phyloP scores from a whole-genome alignment of 2,329 filamentous ascomycete genomes.

The Rhinocladiella mackenziei region DNA sequence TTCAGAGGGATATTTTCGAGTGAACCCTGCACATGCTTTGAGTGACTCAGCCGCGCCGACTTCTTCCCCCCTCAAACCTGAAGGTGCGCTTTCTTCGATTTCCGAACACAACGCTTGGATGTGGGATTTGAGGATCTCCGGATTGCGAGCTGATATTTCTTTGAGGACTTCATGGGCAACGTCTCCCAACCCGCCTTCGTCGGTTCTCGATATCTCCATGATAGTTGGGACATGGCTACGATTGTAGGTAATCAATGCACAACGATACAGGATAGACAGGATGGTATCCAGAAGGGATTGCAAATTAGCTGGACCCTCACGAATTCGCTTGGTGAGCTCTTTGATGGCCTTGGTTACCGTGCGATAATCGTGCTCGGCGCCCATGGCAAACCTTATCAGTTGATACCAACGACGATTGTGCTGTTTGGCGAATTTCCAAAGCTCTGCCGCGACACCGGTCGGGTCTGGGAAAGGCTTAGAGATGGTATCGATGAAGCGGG shows the following conservation, averaged over 20 bases:
- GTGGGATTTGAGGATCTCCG: conserved; percentile 87
- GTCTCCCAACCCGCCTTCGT: conserved; percentile 71
- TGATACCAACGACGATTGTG: conserved; percentile 89
- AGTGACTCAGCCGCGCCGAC: conserved; percentile 78
- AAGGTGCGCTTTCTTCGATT: conserved; percentile 75
- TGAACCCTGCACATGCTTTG: conserved; percentile 90
- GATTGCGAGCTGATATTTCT: conserved; percentile 84
- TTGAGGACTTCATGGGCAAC: conserved; percentile 85
- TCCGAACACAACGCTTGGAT: conserved; percentile 87
- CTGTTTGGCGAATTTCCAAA: conserved; percentile 85
- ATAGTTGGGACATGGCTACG: conserved; percentile 88
- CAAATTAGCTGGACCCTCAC: conserved; percentile 54
- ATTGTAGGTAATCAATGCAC: conserved; percentile 84
- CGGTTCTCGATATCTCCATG: conserved; percentile 78
- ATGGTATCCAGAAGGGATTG: conserved; percentile 67
- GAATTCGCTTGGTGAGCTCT: conserved; percentile 78
- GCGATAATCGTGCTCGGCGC: conserved; percentile 82
- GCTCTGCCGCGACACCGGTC: conserved; percentile 65
- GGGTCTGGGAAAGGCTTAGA: conserved; percentile 73
- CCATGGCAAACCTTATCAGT: conserved; percentile 79
- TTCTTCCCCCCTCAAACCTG: conserved; percentile 63
- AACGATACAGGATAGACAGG: conserved; percentile 75
- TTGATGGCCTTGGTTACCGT: conserved; percentile 86
- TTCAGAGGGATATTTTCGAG: conserved; percentile 77
- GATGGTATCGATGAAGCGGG: conserved; percentile 68